phyloP scores from a whole-genome alignment of 768 basidiomycete species.

The Leccinellum luteum region DNA sequence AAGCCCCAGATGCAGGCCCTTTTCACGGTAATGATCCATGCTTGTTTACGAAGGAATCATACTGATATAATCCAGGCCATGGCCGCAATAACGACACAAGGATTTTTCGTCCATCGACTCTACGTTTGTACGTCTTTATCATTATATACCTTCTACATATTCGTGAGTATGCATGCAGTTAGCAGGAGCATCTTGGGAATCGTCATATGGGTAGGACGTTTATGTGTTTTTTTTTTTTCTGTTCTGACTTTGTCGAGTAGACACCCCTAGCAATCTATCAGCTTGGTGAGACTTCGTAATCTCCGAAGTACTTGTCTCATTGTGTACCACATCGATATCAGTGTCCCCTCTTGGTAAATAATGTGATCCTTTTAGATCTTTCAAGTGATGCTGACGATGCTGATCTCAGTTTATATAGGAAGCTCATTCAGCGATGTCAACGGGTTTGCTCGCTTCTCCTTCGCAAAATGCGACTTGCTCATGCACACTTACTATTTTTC shows the following conservation, averaged over 20 bases:
- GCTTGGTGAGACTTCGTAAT: slow-evolving; percentile 1
- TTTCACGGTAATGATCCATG: neutral
- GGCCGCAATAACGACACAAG: neutral
- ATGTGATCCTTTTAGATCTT: neutral
- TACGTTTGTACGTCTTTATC: neutral
- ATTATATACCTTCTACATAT: neutral
- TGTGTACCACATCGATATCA: neutral
- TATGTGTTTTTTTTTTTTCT: neutral
- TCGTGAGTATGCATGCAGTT: neutral
- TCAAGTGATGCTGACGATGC: neutral
- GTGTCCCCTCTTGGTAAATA: neutral
- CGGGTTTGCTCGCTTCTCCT: neutral
- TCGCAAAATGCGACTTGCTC: neutral
- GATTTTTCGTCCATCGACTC: slow-evolving; percentile 1
- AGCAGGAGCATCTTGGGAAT: neutral
- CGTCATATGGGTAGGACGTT: neutral
- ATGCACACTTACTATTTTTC: no score
- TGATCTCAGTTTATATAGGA: neutral
- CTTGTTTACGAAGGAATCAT: neutral
- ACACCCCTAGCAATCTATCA: neutral
- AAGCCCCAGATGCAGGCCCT: neutral
- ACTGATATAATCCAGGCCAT: neutral
- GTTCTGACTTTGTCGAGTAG: neutral
- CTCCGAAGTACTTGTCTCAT: neutral
- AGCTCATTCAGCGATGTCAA: neutral